These are phyloP conservation scores for Colletotrichum sp. DNA, from an alignment of 2,329 filamentous ascomycete species.

Conservation along the genomic window DNA sequence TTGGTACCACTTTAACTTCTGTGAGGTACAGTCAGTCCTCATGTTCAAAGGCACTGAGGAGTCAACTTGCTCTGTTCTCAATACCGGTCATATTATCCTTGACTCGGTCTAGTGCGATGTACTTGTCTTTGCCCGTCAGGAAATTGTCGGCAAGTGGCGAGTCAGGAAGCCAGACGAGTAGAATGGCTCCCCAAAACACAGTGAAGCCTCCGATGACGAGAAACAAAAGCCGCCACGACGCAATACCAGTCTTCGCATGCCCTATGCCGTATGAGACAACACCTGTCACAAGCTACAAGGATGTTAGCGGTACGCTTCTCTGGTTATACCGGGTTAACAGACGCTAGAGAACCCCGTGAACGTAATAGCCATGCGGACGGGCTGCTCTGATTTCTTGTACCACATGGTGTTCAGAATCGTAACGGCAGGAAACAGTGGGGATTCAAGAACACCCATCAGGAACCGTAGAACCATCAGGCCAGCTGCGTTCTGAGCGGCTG, in stretches of 20 bases:
- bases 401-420: background rate
- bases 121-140: background rate
- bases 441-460: background rate
- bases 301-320: background rate
- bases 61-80: background rate
- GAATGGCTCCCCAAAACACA: background rate
- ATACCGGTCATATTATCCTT: background rate
- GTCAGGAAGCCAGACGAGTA: background rate
- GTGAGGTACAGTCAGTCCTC: background rate
- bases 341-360: background rate
- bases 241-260: background rate
- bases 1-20: background rate
- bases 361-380: background rate
- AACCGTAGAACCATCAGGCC: background rate
- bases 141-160: background rate
- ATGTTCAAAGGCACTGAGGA: accelerated
- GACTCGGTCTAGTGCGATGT: background rate
- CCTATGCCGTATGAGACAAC: background rate
- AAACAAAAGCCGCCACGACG: background rate
- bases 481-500: background rate
- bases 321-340: accelerated
- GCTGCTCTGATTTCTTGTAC: background rate
- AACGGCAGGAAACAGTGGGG: background rate
- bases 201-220: background rate
- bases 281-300: background rate